phyloP scores from a whole-genome alignment of 208 protist species.

The Leishmania turanica region DNA sequence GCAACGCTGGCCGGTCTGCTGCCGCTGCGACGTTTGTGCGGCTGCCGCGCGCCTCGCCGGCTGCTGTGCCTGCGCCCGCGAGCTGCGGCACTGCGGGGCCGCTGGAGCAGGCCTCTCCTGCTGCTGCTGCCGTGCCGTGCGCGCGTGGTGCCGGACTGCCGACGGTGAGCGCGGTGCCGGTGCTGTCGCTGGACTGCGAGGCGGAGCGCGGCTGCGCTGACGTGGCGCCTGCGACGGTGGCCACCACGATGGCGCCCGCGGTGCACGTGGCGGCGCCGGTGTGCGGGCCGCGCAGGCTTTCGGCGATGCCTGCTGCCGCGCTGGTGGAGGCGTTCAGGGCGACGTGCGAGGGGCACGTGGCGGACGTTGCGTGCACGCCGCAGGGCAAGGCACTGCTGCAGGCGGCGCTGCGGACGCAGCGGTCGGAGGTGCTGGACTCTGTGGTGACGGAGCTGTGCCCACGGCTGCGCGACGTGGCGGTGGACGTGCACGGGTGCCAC shows the following conservation, averaged over 20 bases:
- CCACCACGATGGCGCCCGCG: neutral
- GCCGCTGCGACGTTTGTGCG: conserved; percentile 59
- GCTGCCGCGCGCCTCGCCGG: conserved; percentile 51
- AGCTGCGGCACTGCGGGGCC: neutral
- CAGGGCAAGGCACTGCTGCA: conserved; percentile 60
- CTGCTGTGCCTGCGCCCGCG: neutral
- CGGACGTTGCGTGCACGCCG: conserved; percentile 59
- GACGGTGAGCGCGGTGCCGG: conserved; percentile 29
- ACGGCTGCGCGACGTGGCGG: conserved; percentile 54
- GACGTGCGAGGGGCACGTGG: conserved; percentile 48
- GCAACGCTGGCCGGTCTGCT: neutral
- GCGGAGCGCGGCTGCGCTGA: neutral
- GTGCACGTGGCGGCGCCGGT: neutral
- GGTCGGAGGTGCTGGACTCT: conserved; percentile 36
- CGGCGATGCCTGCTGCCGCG: conserved; percentile 12
- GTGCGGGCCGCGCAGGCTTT: neutral
- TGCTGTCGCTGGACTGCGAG: conserved; percentile 26
- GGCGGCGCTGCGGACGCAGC: conserved; percentile 52
- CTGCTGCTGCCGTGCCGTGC: conserved; percentile 8
- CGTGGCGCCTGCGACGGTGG: neutral
- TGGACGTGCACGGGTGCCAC: conserved; percentile 80
- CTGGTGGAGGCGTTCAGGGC: conserved; percentile 21
- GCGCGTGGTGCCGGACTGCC: conserved; percentile 14
- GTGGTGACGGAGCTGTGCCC: conserved; percentile 60
- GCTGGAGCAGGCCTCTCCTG: neutral